A percentile compares a stretch with the other conserved stretches of the same genome.
These are phyloP conservation scores for Ophiocordyceps robertsii DNA, from an alignment of 2,329 filamentous ascomycete species.

Conservation along the genomic window DNA sequence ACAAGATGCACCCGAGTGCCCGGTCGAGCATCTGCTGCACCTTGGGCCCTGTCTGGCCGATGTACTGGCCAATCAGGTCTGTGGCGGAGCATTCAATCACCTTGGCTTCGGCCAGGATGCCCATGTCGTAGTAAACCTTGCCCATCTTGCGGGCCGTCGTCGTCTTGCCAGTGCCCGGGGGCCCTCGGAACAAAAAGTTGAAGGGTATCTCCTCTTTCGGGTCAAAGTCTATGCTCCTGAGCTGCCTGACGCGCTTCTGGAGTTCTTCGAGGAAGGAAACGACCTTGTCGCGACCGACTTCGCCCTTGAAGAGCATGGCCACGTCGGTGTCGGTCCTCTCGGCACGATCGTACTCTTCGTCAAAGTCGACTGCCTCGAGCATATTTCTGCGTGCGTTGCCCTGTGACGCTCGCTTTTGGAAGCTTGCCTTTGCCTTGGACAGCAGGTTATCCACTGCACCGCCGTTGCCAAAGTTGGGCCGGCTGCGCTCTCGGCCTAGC, in stretches of 20 bases:
- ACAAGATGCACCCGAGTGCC: conserved; percentile 51
- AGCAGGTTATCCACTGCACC: conserved; percentile 60
- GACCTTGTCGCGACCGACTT: conserved; percentile 43
- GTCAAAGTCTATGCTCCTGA: conserved; percentile 13
- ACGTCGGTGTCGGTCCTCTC: conserved; percentile 29
- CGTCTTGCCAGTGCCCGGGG: conserved; percentile 59
- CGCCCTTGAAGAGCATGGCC: conserved; percentile 39
- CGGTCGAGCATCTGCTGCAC: conserved; percentile 43
- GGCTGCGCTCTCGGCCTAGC: conserved; percentile 46
- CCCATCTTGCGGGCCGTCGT: conserved; percentile 62
- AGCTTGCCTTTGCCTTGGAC: conserved; percentile 34
- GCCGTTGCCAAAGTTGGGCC: conserved; percentile 61
- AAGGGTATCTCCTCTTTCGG: conserved; percentile 38
- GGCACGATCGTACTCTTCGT: conserved; percentile 45
- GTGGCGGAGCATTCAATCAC: conserved; percentile 55
- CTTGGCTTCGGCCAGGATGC: conserved; percentile 44
- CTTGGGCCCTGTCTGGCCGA: conserved; percentile 59
- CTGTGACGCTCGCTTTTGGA: conserved; percentile 15
- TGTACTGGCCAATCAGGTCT: conserved; percentile 53
- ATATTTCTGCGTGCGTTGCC: conserved; percentile 36
- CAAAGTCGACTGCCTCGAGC: conserved; percentile 62
- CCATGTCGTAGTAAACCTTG: conserved; percentile 62
- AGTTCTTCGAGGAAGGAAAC: conserved; percentile 40
- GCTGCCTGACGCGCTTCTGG: conserved; percentile 26
- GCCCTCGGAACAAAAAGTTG: conserved; percentile 55